These are phyloP conservation scores for Cynara cardunculus DNA, from an alignment of 129 eudicot genomes.

Conservation along the genomic window DNA sequence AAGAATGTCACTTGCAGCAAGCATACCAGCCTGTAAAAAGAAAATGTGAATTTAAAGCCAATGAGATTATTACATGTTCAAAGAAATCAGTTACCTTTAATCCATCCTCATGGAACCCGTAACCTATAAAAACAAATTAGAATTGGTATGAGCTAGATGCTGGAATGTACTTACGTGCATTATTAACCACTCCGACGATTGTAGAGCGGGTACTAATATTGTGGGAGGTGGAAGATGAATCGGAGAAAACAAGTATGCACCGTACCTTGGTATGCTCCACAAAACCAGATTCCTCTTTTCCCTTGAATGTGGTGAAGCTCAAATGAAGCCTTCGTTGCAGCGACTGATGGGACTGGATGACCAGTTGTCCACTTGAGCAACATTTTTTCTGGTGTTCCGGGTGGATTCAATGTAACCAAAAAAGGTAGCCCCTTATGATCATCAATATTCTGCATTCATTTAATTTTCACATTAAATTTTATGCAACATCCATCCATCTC, in stretches of 20 bases:
- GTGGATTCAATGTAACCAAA: conserved; percentile 84
- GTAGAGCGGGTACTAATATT: no score
- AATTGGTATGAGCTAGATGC: no score
- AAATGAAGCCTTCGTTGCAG: conserved; percentile 85
- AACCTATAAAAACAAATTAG: conserved; percentile 44
- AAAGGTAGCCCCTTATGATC: conserved; percentile 53
- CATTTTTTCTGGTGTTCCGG: conserved; percentile 47
- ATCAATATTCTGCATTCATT: conserved; percentile 57
- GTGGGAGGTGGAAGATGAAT: not conserved
- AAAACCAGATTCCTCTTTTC: conserved; percentile 90
- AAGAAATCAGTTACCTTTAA: conserved; percentile 91
- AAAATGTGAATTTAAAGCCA: no score
- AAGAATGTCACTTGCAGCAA: conserved; percentile 67
- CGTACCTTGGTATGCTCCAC: conserved; percentile 97
- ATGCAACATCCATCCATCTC: not conserved
- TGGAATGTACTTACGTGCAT: no score
- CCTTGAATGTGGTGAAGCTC: conserved; percentile 76
- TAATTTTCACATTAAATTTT: no score
- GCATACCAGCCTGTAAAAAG: conserved; percentile 88
- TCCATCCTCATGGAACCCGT: conserved; percentile 98
- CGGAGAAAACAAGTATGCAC: no score
- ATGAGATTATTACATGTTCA: no score
- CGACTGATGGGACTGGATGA: conserved; percentile 85
- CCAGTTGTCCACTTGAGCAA: conserved; percentile 88
- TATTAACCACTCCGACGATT: no score